Conservation (phyloP, 805 yeast genomes). For the Wickerhamiella galacta region DNA sequence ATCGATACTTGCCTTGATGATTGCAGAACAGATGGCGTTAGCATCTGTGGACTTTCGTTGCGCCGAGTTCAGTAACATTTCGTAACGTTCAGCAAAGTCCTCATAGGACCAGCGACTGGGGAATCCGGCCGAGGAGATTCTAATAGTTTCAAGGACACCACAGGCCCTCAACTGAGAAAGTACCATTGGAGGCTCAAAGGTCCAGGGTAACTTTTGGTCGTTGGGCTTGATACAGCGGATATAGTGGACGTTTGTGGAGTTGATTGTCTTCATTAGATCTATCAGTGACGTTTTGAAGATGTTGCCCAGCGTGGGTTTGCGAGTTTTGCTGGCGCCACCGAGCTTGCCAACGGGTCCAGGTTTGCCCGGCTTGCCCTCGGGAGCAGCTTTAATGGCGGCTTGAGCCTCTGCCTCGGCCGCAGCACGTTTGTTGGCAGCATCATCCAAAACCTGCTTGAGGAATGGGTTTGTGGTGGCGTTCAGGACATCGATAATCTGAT, state of each 20-base stretch:
- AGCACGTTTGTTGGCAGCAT: conserved; percentile 38
- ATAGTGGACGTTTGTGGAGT: conserved; percentile 90
- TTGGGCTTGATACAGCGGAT: conserved; percentile 96
- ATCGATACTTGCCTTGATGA: conserved; percentile 41
- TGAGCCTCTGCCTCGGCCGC: conserved; percentile 27
- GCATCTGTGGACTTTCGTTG: conserved; percentile 41
- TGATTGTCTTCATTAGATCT: conserved; percentile 82
- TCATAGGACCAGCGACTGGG: conserved; percentile 92
- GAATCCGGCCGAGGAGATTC: conserved; percentile 95
- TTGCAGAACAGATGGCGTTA: conserved; percentile 47
- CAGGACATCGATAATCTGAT: conserved; percentile 79
- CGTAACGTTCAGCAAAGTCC: conserved; percentile 82
- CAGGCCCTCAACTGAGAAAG: conserved; percentile 91
- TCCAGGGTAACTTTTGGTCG: conserved; percentile 89
- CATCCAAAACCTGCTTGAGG: conserved; percentile 41
- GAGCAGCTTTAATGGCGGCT: conserved; percentile 18
- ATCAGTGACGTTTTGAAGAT: conserved; percentile 84
- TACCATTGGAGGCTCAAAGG: conserved; percentile 88
- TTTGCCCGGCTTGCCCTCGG: conserved; percentile 20
- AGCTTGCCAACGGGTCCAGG: too few species aligned
- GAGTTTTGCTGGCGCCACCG: conserved; percentile 33
- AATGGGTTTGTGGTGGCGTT: conserved; percentile 51
- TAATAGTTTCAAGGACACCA: conserved; percentile 93
- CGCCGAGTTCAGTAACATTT: conserved; percentile 57
- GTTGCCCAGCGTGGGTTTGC: conserved; percentile 87